Evolutionary conservation across 768 basidiomycete genomes (phyloP).

Genomic region (Lentinula edodes): DNA sequence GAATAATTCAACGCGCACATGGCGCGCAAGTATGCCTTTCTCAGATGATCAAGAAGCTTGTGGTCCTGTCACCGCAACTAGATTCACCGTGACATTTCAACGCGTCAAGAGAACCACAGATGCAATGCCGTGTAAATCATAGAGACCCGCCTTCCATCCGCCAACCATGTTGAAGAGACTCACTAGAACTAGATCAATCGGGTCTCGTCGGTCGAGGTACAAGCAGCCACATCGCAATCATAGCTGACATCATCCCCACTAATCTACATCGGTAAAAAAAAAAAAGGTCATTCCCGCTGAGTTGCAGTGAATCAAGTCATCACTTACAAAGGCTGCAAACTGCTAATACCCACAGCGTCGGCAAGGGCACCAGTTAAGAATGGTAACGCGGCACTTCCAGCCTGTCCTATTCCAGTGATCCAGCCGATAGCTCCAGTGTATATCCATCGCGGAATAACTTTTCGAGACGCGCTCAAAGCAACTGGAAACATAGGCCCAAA

Average conservation of each 20-base stretch:
- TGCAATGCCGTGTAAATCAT: too few species aligned
- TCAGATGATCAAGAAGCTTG: neutral
- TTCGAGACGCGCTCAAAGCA: conserved; percentile 63
- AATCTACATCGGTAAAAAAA: conserved; percentile 27
- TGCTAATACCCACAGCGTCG: conserved; percentile 52
- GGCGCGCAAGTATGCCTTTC: neutral
- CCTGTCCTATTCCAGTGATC: conserved; percentile 66
- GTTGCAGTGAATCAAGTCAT: neutral
- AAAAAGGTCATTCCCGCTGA: neutral
- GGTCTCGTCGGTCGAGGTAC: conserved; percentile 28
- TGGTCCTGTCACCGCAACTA: neutral
- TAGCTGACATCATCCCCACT: conserved; percentile 55
- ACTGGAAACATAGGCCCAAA: conserved; percentile 78
- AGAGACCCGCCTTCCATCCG: too few species aligned
- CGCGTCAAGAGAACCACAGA: too few species aligned
- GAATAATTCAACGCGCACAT: neutral
- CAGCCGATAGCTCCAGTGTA: conserved; percentile 61
- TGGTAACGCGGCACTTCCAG: conserved; percentile 66
- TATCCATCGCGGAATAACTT: conserved; percentile 67
- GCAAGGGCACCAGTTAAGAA: conserved; percentile 71
- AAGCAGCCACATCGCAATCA: conserved; percentile 52
- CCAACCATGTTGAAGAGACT: neutral
- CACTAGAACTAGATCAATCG: neutral
- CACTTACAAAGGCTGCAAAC: conserved; percentile 58
- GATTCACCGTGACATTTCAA: too few species aligned